Evolutionary conservation across 2,329 filamentous ascomycete genomes (phyloP).

Genomic region (Microsporum canis): DNA sequence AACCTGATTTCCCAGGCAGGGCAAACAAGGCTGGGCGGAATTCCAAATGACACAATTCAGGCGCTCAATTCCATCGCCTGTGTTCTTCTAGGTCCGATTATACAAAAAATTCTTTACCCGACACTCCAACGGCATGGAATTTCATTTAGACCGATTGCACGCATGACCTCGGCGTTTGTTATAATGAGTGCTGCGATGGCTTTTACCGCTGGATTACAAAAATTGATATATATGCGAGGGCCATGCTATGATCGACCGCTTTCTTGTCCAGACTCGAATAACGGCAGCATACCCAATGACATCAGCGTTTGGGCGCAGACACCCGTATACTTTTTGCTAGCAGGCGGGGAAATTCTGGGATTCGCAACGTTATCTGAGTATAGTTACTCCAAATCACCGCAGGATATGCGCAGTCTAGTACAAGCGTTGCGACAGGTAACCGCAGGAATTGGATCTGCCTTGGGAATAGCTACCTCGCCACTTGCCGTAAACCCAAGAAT

Average conservation of each 20-base stretch:
- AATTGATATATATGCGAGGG: slow-evolving; percentile 41
- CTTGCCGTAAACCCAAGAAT: slow-evolving; percentile 12
- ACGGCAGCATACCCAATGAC: slow-evolving; percentile 7
- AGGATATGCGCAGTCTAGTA: slow-evolving; percentile 16
- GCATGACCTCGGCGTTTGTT: slow-evolving; percentile 46
- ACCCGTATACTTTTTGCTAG: slow-evolving; percentile 18
- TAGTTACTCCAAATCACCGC: slow-evolving; percentile 57
- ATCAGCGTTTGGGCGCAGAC: slow-evolving; percentile 6
- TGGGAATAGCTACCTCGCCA: slow-evolving; percentile 12
- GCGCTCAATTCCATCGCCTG: slow-evolving; percentile 51
- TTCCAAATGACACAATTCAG: slow-evolving; percentile 50
- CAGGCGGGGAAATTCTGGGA: slow-evolving; percentile 20
- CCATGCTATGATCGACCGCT: slow-evolving; percentile 8
- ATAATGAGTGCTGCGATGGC: slow-evolving; percentile 42
- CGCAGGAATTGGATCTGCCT: slow-evolving; percentile 7
- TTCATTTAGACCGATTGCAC: slow-evolving; percentile 47
- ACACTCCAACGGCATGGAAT: slow-evolving; percentile 41
- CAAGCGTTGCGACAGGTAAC: slow-evolving; percentile 18
- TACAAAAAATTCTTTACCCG: slow-evolving; percentile 44
- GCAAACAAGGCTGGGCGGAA: slow-evolving; percentile 43
- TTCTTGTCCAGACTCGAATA: background rate
- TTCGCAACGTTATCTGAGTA: slow-evolving; percentile 53
- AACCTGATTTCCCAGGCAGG: slow-evolving; percentile 38
- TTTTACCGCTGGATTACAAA: slow-evolving; percentile 46
- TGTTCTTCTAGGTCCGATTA: slow-evolving; percentile 45